A percentile compares a stretch with the other conserved stretches of the same genome.
phyloP scores from a whole-genome alignment of 495 filamentous ascomycete species.

The Penicillium parvum region DNA sequence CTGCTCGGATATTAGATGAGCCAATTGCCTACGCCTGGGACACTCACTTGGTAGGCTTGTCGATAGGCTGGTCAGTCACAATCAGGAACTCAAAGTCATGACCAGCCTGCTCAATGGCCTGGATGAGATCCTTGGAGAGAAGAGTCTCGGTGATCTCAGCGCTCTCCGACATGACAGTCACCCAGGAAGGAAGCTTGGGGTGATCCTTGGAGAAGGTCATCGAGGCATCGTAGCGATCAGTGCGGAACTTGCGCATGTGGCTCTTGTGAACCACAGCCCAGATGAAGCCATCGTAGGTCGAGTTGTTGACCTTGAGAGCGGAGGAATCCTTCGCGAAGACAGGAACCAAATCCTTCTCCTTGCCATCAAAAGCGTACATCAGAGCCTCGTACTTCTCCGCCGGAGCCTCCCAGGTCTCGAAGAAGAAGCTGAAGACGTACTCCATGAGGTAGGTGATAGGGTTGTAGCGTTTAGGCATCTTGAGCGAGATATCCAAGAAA shows the following conservation, averaged over 20 bases:
- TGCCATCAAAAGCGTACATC: constrained; percentile 85
- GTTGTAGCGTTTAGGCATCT: constrained; percentile 85
- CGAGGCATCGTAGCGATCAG: constrained; percentile 91
- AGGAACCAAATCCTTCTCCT: constrained; percentile 72
- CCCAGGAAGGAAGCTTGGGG: constrained; percentile 83
- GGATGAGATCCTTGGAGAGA: constrained; percentile 76
- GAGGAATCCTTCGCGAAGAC: constrained; percentile 47
- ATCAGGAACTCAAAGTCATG: constrained; percentile 84
- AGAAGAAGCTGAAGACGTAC: constrained; percentile 63
- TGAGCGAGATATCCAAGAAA: constrained; percentile 79
- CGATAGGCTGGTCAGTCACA: constrained; percentile 82
- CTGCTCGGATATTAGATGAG: constrained; percentile 34
- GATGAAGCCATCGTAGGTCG: constrained; percentile 83
- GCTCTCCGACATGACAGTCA: constrained; percentile 93
- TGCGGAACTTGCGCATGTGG: constrained; percentile 79
- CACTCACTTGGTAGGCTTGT: constrained; percentile 81
- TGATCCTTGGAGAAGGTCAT: constrained; percentile 90
- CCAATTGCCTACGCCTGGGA: neutral
- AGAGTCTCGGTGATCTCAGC: constrained; percentile 89
- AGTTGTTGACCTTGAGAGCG: constrained; percentile 58
- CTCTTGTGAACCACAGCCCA: constrained; percentile 96
- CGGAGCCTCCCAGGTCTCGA: constrained; percentile 66
- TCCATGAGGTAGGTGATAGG: constrained; percentile 71
- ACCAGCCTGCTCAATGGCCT: constrained; percentile 75
- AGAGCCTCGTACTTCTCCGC: constrained; percentile 68